These are phyloP conservation scores for Fusarium sp. DNA, from an alignment of 2,329 filamentous ascomycete species.

Conservation along the genomic window DNA sequence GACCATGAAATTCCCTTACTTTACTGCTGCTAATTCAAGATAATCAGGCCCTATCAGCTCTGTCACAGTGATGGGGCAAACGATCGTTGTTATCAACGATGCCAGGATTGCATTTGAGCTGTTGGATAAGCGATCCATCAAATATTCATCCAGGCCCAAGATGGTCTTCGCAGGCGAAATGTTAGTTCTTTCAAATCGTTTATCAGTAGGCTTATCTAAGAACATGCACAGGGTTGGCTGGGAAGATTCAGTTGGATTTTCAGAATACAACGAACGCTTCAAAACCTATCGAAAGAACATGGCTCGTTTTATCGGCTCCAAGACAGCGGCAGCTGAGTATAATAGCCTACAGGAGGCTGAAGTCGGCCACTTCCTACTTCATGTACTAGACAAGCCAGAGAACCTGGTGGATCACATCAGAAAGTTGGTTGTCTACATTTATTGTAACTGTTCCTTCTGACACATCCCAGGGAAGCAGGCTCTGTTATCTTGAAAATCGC, in stretches of 20 bases:
- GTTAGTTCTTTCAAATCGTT: neutral
- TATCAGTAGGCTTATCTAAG: neutral
- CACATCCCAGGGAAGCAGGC: constrained; percentile 27
- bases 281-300: constrained; percentile 60
- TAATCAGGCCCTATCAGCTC: constrained; percentile 59
- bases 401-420: constrained; percentile 57
- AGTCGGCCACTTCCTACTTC: constrained; percentile 35
- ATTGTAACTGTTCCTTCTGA: neutral
- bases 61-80: constrained; percentile 56
- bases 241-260: constrained; percentile 53
- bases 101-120: constrained; percentile 53
- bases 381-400: constrained; percentile 55
- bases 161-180: constrained; percentile 35
- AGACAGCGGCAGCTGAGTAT: constrained; percentile 54
- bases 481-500: constrained; percentile 38
- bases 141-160: constrained; percentile 29
- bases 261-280: constrained; percentile 54
- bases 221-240: constrained; percentile 20
- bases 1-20: neutral
- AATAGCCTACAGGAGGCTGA: constrained; percentile 59
- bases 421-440: constrained; percentile 49
- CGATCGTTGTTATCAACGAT: constrained; percentile 58
- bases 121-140: constrained; percentile 45
- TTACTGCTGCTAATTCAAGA: neutral
- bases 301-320: constrained; percentile 60